Conservation (phyloP, 192 early-diverging fungal species). For the Entomortierella chlamydospora region DNA sequence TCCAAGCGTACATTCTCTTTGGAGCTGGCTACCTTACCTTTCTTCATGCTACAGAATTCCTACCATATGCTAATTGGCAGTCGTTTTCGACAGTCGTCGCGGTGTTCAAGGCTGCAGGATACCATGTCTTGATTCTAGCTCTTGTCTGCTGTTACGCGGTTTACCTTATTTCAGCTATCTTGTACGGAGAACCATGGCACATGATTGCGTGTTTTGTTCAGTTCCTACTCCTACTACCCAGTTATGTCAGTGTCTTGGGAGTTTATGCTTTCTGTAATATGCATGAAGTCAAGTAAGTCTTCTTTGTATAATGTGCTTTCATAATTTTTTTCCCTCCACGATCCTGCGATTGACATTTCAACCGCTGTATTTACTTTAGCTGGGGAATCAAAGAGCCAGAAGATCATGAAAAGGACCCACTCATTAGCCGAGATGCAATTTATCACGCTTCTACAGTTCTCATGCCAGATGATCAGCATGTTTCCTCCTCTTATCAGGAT, state of each 20-base stretch:
- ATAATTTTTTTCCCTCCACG: constrained; percentile 3
- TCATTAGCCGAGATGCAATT: constrained; percentile 48
- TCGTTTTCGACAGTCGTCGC: constrained; percentile 36
- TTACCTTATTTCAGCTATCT: constrained; percentile 22
- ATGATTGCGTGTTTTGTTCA: constrained; percentile 53
- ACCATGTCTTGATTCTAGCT: constrained; percentile 46
- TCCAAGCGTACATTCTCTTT: constrained; percentile 48
- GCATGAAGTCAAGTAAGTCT: constrained; percentile 55
- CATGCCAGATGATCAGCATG: constrained; percentile 44
- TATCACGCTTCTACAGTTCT: constrained; percentile 52
- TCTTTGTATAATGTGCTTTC: not conserved
- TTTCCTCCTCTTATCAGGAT: constrained; percentile 33
- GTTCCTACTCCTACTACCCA: constrained; percentile 36
- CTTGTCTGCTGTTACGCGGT: constrained; percentile 48
- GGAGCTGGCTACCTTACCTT: constrained; percentile 47
- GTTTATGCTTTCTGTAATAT: constrained; percentile 53
- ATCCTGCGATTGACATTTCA: no score
- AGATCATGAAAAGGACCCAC: constrained; percentile 46
- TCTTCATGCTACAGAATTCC: constrained; percentile 39
- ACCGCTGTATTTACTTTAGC: constrained; percentile 10
- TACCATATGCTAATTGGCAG: constrained; percentile 41
- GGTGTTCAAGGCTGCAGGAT: constrained; percentile 49
- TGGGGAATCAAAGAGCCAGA: constrained; percentile 55
- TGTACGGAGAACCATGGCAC: constrained; percentile 54
- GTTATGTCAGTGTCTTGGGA: constrained; percentile 49